phyloP scores from a whole-genome alignment of 192 early-diverging fungal species.

The Pilaira anomala region DNA sequence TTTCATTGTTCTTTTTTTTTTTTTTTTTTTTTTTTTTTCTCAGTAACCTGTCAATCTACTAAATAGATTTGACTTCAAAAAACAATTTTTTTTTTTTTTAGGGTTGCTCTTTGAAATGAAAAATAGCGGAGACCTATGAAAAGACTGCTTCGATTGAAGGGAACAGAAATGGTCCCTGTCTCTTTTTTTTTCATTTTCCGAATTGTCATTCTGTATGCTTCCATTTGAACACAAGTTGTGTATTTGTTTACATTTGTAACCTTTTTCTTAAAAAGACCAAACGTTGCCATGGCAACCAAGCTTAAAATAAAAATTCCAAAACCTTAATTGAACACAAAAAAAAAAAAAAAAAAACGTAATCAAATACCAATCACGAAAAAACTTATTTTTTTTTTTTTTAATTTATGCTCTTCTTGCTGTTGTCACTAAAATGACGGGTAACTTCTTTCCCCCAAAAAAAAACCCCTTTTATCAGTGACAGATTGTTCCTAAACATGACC shows the following conservation, averaged over 20 bases:
- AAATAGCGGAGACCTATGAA: conserved; percentile 5
- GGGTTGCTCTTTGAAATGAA: background rate
- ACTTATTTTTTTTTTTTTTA: no score
- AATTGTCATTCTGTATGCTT: no score
- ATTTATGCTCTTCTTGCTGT: no score
- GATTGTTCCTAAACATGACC: no score
- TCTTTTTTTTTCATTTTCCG: conserved; percentile 16
- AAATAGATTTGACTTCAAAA: background rate
- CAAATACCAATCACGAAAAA: no score
- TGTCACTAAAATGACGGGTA: no score
- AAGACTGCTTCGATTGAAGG: conserved; percentile 12
- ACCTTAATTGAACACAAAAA: no score
- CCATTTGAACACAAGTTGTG: no score
- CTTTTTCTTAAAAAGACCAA: background rate
- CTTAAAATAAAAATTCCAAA: no score
- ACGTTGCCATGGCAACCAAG: conserved; percentile 10
- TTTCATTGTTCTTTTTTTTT: background rate
- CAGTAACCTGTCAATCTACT: background rate
- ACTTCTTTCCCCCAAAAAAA: no score
- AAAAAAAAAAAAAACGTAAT: no score
- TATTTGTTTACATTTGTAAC: background rate
- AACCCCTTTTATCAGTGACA: no score
- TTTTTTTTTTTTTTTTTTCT: background rate
- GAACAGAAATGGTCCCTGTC: background rate
- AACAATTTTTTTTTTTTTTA: conserved; percentile 9